Base-by-base conservation (phyloP, 1,139 yeast genomes). In the Pichia sp. region DNA sequence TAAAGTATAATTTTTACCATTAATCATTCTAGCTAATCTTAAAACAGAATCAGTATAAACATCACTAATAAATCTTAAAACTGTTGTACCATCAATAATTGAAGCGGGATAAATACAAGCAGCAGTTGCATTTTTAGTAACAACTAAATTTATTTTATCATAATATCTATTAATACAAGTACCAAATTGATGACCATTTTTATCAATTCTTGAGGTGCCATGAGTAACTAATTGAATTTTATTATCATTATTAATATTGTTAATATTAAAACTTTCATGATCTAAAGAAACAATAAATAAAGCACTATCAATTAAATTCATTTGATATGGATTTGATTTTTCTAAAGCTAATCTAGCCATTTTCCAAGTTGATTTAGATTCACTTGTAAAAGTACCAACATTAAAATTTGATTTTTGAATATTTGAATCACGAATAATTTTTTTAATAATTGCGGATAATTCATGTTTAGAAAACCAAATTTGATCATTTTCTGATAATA, bases 131-230 rank as follows among this genome's bases (percentile, higher is more conserved):
- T 81, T 83, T 38, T 69, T 68, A 1, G 89, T 79, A 10, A 83
- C 78, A 26, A 83, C 70, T 33, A 83, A 56, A 57, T 82, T 89
- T 40, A 83, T 62, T 56, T 83, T 83, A 58, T 83, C 93, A 56
- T 80, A 82, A 85, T 89, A 82, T 53, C 93, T 68, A 11, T 84
- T 79, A 16, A 81, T 76, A 64, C 91, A 83, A 2, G 87, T 76
- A 16, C 93, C 93, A 13, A 71, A 64, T 60, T 83, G 91, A 39
- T 77, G 66, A 48, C 82, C 84, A 24, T 71, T 64, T 3, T 66
- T 62, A 35, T 76, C 70, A 43, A 81, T 70, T 28, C 63, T 62
- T 1, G 83, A 71, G 3, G 83, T 72, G 21, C 93, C 93, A 55
- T 80, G 83, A 25, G 81, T 73, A 14, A 82, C 73, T 30, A 65